These are phyloP conservation scores for Trametes villosa DNA, from an alignment of 768 basidiomycete genomes.

Conservation along the genomic window DNA sequence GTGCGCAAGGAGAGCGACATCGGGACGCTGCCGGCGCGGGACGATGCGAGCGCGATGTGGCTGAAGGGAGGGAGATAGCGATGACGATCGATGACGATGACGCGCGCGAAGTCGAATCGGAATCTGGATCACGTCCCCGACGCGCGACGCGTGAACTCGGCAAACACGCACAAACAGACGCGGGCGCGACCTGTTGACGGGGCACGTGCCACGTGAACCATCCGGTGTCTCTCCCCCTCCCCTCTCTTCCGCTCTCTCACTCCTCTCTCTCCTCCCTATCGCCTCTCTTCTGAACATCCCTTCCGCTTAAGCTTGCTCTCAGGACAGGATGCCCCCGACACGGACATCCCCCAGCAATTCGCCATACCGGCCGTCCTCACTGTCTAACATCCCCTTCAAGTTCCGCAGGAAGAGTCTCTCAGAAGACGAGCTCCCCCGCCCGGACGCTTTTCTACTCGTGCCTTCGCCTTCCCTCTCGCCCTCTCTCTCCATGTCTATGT, in stretches of 20 bases:
- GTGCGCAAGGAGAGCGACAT: no score
- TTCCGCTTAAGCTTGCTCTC: background rate
- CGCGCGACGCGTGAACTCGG: constrained; percentile 22
- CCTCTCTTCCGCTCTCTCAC: constrained; percentile 5
- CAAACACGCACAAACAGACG: constrained; percentile 25
- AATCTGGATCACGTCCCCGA: constrained; percentile 1
- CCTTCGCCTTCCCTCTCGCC: constrained; percentile 17
- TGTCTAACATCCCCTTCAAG: constrained; percentile 23
- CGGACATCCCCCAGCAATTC: constrained; percentile 4
- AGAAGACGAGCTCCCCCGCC: constrained; percentile 12
- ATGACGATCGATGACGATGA: constrained; percentile 13
- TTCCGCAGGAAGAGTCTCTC: constrained; percentile 25
- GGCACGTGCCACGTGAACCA: constrained; percentile 17
- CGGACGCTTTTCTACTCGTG: constrained; percentile 2
- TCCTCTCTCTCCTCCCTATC: constrained; percentile 1
- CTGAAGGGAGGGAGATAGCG: no score
- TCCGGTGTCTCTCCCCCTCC: background rate
- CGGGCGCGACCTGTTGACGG: constrained; percentile 23
- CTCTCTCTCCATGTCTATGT: constrained; percentile 16
- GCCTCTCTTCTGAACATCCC: background rate
- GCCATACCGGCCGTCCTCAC: constrained; percentile 10
- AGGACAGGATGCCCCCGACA: constrained; percentile 4
- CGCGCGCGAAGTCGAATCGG: background rate
- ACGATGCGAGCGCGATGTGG: background rate
- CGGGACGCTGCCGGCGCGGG: background rate